These are phyloP conservation scores for Olyra latifolia DNA, from an alignment of 176 grass and related monocot species.

Conservation along the genomic window DNA sequence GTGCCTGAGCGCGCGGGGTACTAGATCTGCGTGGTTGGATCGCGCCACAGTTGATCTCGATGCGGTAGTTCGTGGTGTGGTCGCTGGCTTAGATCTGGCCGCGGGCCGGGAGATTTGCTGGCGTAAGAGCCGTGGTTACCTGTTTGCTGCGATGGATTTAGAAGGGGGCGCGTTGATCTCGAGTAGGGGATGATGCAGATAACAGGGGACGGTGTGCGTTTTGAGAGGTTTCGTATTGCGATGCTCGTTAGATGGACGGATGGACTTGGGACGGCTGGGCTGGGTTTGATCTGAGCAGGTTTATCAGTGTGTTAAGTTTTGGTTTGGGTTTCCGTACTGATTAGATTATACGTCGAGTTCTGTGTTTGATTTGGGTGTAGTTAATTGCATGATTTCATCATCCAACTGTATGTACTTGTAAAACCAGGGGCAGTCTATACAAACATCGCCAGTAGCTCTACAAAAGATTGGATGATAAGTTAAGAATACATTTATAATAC, in stretches of 20 bases:
- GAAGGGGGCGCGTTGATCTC: not conserved
- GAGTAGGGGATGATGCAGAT: not conserved
- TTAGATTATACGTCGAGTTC: not conserved
- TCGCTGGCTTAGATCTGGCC: not conserved
- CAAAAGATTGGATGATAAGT: not conserved
- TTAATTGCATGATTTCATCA: not conserved
- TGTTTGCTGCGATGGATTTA: not conserved
- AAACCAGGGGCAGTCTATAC: not conserved
- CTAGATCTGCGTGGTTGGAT: conserved; percentile 37
- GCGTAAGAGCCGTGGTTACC: not conserved
- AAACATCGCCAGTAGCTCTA: not conserved
- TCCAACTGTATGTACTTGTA: not conserved
- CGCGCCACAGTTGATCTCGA: not conserved
- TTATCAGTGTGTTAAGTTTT: not conserved
- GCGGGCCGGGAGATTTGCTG: not conserved
- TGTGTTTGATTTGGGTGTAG: not conserved
- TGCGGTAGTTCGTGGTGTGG: not conserved
- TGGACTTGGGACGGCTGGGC: not conserved
- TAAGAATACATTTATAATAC: not conserved
- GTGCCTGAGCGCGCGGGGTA: not conserved
- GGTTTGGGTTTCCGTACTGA: not conserved
- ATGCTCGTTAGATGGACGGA: not conserved
- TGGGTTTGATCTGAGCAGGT: not conserved
- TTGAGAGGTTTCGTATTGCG: not conserved
- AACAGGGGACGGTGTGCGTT: not conserved